A percentile compares a stretch with the other conserved stretches of the same genome.
These are phyloP conservation scores for Amphichorda felina DNA, from an alignment of 2,329 filamentous ascomycete species.

Conservation along the genomic window DNA sequence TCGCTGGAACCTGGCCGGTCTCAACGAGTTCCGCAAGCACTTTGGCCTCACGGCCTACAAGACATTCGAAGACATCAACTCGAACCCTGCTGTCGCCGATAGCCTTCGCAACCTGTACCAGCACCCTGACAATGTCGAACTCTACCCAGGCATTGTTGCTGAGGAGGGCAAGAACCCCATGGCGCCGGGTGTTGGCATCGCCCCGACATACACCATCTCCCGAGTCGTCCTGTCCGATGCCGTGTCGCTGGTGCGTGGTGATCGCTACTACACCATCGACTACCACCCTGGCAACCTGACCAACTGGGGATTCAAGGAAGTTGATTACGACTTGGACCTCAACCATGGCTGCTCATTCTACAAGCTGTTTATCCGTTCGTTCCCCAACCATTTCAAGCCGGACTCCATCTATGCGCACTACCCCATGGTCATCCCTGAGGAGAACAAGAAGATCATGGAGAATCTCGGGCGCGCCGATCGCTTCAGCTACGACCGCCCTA, in stretches of 20 bases:
- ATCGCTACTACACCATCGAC: slow-evolving; percentile 70
- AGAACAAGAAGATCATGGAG: slow-evolving; percentile 61
- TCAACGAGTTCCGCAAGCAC: slow-evolving; percentile 80
- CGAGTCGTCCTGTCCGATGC: slow-evolving; percentile 69
- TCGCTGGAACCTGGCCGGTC: slow-evolving; percentile 62
- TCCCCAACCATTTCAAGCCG: slow-evolving; percentile 66
- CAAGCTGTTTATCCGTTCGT: slow-evolving; percentile 69
- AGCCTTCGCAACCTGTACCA: slow-evolving; percentile 58
- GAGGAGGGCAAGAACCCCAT: slow-evolving; percentile 67
- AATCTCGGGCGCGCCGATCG: slow-evolving; percentile 53
- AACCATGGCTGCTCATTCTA: slow-evolving; percentile 79
- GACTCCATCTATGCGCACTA: slow-evolving; percentile 78
- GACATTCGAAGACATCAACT: slow-evolving; percentile 75
- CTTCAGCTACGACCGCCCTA: slow-evolving; percentile 58
- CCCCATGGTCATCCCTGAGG: slow-evolving; percentile 57
- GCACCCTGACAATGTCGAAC: slow-evolving; percentile 67
- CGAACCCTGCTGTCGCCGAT: slow-evolving; percentile 58
- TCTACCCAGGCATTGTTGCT: slow-evolving; percentile 68
- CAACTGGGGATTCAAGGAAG: slow-evolving; percentile 74
- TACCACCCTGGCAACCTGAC: slow-evolving; percentile 64
- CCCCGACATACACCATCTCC: slow-evolving; percentile 65
- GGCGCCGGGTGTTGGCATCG: slow-evolving; percentile 62
- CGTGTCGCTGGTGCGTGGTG: slow-evolving; percentile 65
- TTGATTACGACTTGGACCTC: slow-evolving; percentile 57
- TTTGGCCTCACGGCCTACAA: slow-evolving; percentile 67